Base-by-base conservation (phyloP, 129 eudicot genomes). In the Daucus carota region DNA sequence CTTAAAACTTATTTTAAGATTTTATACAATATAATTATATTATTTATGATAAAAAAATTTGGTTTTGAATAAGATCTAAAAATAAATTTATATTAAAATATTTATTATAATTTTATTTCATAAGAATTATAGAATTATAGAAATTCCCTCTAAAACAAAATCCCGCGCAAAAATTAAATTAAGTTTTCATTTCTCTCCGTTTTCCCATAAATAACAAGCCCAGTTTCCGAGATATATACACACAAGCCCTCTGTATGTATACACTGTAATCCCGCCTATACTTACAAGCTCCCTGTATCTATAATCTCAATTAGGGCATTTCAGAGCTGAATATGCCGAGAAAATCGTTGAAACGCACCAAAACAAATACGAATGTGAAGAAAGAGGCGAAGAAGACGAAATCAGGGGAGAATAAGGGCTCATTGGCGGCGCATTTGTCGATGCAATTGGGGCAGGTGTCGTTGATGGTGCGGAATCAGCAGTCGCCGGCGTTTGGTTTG, bases 381-480 rank as follows among this genome's bases (percentile, higher is more conserved):
- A 80, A 67, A 1, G 75, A 43, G 40, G 72, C 48, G 5, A 74
- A 73, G 28, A 78, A 47, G 76, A 36, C 50, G 33, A 81, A 65
- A 34, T 80, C 73, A 78, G 57, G 75, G 57, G 0, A 42, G 0
- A 24, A 43, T 8, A 90, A 88, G 66, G 90, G 89, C 12, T 85
- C 92, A 20, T 28, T 86, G 44, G 67, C 90, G 6, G 83, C 28
- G n/a, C 92, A 87, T 57, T 57, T 57, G 11, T 57, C 65, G 65
- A 24, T 57, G 76, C 96, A 87, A 63, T 73, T 85, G 79, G 90
- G 87, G 65, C 90, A 90, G 69, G 74, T 80, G 20, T 59, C 81
- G 40, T 2, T 72, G 31, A 73, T 85, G 31, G 75, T 70, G 38
- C 86, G 88, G 3, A 72, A 66, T 20, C 82, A 80, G 60, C 73